Evolutionary conservation across 2,329 filamentous ascomycete species (phyloP).

Genomic region (Byssothecium circinans): DNA sequence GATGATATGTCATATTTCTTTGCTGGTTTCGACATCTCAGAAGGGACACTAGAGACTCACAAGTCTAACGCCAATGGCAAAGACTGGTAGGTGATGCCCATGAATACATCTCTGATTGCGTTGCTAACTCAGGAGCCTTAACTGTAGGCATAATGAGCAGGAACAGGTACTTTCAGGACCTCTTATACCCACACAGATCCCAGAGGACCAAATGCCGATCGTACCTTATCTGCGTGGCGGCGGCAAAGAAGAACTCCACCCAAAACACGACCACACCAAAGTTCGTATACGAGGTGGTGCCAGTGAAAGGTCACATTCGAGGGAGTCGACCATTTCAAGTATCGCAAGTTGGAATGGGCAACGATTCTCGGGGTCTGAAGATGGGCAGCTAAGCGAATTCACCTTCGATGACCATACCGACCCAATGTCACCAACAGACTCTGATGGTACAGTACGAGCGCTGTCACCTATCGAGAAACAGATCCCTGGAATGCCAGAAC

Average conservation of each 20-base stretch:
- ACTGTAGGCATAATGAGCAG: too few relatives aligned
- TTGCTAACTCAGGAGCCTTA: too few relatives aligned
- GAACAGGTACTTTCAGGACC: too few relatives aligned
- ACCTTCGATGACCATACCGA: background rate
- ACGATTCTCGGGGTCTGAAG: background rate
- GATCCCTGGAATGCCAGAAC: background rate
- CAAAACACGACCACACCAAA: background rate
- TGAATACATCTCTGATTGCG: too few relatives aligned
- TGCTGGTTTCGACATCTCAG: too few relatives aligned
- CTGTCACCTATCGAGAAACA: background rate
- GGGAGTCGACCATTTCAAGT: background rate
- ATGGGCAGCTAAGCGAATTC: background rate
- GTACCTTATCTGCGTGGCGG: background rate
- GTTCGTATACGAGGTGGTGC: background rate
- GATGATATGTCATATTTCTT: too few relatives aligned
- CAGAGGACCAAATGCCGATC: background rate
- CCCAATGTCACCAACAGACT: background rate
- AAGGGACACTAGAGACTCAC: too few relatives aligned
- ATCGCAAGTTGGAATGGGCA: constrained; percentile 1
- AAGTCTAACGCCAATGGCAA: too few relatives aligned
- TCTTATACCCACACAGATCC: background rate
- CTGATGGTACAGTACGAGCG: background rate
- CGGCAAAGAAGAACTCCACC: background rate
- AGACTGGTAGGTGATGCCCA: too few relatives aligned
- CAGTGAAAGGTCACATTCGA: background rate